Conservation (phyloP, 345 rosid genomes). For the Eucalyptus lansdowneana region DNA sequence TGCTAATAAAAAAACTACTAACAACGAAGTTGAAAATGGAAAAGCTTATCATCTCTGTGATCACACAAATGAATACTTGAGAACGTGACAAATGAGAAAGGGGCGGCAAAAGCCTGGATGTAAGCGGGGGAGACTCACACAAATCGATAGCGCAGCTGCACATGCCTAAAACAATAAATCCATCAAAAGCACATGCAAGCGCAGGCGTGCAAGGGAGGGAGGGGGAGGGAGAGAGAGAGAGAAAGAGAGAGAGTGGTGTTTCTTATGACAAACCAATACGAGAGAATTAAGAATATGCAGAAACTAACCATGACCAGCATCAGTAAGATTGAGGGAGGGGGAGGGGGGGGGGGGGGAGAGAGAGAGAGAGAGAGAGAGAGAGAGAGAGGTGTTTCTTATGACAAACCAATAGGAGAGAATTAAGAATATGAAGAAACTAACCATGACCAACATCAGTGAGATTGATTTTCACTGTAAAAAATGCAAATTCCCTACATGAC, state of each 20-base stretch:
- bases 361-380: background rate
- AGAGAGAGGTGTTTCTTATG: background rate
- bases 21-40: background rate
- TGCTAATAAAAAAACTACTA: too few relatives aligned
- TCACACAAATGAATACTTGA: background rate
- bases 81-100: background rate
- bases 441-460: constrained; percentile 94
- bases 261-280: background rate
- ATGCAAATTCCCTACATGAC: constrained; percentile 47
- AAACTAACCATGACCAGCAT: constrained; percentile 82
- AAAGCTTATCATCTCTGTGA: background rate
- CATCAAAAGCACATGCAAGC: background rate
- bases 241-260: background rate
- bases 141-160: background rate
- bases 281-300: background rate
- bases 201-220: background rate
- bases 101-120: background rate
- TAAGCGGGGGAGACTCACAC: background rate
- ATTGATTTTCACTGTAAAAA: constrained; percentile 47
- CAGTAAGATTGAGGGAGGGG: constrained; percentile 45
- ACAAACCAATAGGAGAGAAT: background rate
- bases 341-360: fast-evolving
- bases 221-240: background rate
- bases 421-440: constrained; percentile 14
- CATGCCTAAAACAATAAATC: background rate